Evolutionary conservation across 192 early-diverging fungal genomes (phyloP).

Genomic region (Martensiomyces pterosporus): DNA sequence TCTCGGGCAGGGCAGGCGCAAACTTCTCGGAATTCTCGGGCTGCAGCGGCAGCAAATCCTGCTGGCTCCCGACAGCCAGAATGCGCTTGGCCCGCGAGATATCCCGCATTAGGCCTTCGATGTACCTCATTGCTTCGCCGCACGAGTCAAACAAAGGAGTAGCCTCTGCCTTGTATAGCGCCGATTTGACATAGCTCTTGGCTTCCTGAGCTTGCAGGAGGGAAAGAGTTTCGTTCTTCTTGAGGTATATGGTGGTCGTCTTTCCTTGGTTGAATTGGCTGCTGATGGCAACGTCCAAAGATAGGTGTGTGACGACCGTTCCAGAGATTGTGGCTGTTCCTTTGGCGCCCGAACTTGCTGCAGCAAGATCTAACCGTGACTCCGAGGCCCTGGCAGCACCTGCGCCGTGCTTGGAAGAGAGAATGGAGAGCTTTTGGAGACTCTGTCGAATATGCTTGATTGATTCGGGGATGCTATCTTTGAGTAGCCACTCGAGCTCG

Average conservation of each 20-base stretch:
- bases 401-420: neutral
- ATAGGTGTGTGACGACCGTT: slow-evolving; percentile 29
- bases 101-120: slow-evolving; percentile 13
- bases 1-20: slow-evolving; percentile 40
- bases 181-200: slow-evolving; percentile 21
- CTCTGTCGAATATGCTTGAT: neutral
- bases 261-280: slow-evolving; percentile 14
- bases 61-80: slow-evolving; percentile 13
- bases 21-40: slow-evolving; percentile 29
- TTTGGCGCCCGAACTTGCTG: slow-evolving; percentile 6
- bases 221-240: slow-evolving; percentile 27
- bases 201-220: slow-evolving; percentile 34
- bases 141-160: slow-evolving; percentile 5
- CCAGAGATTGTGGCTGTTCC: slow-evolving; percentile 30
- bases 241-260: slow-evolving; percentile 24
- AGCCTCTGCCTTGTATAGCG: slow-evolving; percentile 6
- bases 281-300: slow-evolving; percentile 10
- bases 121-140: slow-evolving; percentile 10
- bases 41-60: slow-evolving; percentile 27
- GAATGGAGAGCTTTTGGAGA: neutral
- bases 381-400: neutral
- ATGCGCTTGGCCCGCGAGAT: slow-evolving; percentile 16
- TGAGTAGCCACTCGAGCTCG: neutral
- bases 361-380: slow-evolving; percentile 1
- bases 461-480: neutral